Conservation (phyloP, 306 rosid genomes). For the Lathyrus tuberosus region DNA sequence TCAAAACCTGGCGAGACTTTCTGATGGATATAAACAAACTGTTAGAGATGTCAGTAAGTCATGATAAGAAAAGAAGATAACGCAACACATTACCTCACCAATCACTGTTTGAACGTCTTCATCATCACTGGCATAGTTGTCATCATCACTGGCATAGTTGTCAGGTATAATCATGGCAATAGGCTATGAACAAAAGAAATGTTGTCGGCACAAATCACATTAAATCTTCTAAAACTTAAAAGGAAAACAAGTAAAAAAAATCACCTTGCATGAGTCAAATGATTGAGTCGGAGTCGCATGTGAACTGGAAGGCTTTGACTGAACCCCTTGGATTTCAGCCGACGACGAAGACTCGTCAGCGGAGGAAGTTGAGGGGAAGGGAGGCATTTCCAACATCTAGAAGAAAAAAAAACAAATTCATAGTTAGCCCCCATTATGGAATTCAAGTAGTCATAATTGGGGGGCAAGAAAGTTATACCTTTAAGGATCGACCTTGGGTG, state of each 20-base stretch:
- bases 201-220: neutral
- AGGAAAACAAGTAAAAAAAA: neutral
- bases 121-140: neutral
- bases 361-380: neutral
- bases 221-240: neutral
- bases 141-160: neutral
- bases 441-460: neutral
- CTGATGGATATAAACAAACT: neutral
- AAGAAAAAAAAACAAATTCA: neutral
- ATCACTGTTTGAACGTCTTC: neutral
- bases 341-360: neutral
- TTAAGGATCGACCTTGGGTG: neutral
- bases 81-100: neutral
- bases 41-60: neutral
- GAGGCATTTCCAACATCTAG: neutral
- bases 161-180: neutral
- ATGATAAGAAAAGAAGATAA: slow-evolving; percentile 1
- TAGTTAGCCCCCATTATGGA: neutral
- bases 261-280: neutral
- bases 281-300: neutral
- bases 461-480: neutral
- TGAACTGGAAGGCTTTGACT: neutral
- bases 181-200: neutral
- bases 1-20: neutral
- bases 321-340: neutral